Evolutionary conservation across 371 early-diverging fungal species (phyloP).

Genomic region (Rhizomucor miehei): DNA sequence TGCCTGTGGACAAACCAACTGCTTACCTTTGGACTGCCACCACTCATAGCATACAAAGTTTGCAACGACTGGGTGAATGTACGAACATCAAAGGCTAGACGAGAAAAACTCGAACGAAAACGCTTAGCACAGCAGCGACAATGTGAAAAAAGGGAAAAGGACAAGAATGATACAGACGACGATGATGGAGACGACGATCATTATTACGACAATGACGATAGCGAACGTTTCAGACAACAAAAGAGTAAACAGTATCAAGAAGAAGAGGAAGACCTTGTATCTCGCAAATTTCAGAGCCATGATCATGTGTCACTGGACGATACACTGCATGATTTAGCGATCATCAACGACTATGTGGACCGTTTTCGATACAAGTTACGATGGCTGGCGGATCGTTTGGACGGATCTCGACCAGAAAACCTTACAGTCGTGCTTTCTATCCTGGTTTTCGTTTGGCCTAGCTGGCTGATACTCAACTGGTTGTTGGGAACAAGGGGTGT

Average conservation of each 20-base stretch:
- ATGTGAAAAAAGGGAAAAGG: neutral
- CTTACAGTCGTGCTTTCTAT: slow-evolving; percentile 19
- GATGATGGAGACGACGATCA: slow-evolving; percentile 16
- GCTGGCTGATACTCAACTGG: slow-evolving; percentile 28
- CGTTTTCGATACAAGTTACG: slow-evolving; percentile 5
- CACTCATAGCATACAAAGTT: slow-evolving; percentile 20
- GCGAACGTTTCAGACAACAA: slow-evolving; percentile 8
- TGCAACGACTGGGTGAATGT: slow-evolving; percentile 27
- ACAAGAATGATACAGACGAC: too few species aligned
- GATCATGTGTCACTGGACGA: slow-evolving; percentile 42
- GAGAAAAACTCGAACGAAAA: slow-evolving; percentile 27
- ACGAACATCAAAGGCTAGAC: slow-evolving; percentile 17
- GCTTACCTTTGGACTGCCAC: slow-evolving; percentile 27
- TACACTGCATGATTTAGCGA: slow-evolving; percentile 28
- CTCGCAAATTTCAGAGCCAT: slow-evolving; percentile 28
- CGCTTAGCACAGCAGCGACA: slow-evolving; percentile 19
- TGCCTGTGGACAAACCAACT: slow-evolving; percentile 36
- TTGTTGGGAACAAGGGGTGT: slow-evolving; percentile 18
- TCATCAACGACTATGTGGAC: slow-evolving; percentile 25
- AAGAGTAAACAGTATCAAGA: slow-evolving; percentile 15
- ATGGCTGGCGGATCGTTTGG: slow-evolving; percentile 7
- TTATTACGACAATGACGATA: slow-evolving; percentile 18
- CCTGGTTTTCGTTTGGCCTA: slow-evolving; percentile 26
- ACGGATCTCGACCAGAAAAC: slow-evolving; percentile 25
- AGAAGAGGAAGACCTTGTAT: slow-evolving; percentile 25